phyloP scores from a whole-genome alignment of 2,329 filamentous ascomycete genomes.

The Blastomyces emzantsi region DNA sequence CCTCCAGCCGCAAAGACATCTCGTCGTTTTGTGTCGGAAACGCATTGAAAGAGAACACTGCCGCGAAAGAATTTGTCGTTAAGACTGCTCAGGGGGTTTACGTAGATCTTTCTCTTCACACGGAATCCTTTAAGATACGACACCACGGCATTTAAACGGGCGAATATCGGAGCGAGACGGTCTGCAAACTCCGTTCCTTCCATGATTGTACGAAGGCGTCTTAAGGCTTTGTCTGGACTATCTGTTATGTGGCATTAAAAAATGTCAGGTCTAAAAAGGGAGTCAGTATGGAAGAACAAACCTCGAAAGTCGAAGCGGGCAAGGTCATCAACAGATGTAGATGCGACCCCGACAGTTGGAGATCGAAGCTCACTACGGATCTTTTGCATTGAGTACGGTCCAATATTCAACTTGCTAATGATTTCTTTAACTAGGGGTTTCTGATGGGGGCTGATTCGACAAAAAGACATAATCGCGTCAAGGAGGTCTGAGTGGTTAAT shows the following conservation, averaged over 20 bases:
- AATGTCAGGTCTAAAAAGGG: conserved; percentile 31
- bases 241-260: conserved; percentile 51
- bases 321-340: conserved; percentile 84
- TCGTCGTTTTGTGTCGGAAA: conserved; percentile 71
- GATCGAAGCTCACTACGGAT: conserved; percentile 73
- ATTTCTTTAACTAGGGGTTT: conserved; percentile 68
- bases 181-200: conserved; percentile 46
- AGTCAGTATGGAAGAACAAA: conserved; percentile 23
- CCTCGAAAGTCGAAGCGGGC: conserved; percentile 84
- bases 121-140: conserved; percentile 67
- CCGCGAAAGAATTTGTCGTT: conserved; percentile 86
- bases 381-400: conserved; percentile 71
- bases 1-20: conserved; percentile 91
- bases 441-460: conserved; percentile 61
- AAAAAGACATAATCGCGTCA: conserved; percentile 82
- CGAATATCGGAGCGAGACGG: conserved; percentile 50
- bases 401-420: conserved; percentile 78
- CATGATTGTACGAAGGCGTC: conserved; percentile 50
- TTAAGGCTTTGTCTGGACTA: conserved; percentile 63
- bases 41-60: conserved; percentile 80
- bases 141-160: conserved; percentile 69
- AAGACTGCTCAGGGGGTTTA: conserved; percentile 76
- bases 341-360: conserved; percentile 70
- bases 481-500: conserved; percentile 82
- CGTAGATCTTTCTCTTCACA: conserved; percentile 67